Conservation (phyloP, 1,284 basidiomycete species). For the Apiotrichum veenhuisii region DNA sequence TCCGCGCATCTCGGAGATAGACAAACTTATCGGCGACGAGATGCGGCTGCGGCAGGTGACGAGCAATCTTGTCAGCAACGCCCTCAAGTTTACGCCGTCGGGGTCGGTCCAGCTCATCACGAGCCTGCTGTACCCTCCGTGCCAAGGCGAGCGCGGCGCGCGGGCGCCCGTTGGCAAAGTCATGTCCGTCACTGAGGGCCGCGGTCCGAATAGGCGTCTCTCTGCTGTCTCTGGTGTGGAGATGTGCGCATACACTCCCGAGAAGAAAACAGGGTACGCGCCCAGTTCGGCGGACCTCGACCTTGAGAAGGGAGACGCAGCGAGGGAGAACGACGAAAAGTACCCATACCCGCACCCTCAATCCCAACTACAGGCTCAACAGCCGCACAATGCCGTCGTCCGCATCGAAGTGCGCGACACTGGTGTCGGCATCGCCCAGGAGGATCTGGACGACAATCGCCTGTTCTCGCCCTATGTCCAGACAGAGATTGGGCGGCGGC, state of each 20-base stretch:
- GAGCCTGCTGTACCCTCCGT: constrained; percentile 34
- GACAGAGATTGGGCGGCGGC: constrained; percentile 62
- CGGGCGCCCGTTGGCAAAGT: neutral
- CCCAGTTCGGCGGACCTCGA: neutral
- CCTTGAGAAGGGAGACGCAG: neutral
- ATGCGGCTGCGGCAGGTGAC: constrained; percentile 74
- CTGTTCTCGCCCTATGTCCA: constrained; percentile 49
- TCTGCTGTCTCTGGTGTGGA: neutral
- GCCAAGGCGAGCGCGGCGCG: neutral
- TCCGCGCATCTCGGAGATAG: constrained; percentile 64
- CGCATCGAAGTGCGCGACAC: constrained; percentile 77
- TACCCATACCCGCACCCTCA: neutral
- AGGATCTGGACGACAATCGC: constrained; percentile 62
- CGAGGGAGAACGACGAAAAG: neutral
- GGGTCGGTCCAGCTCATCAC: constrained; percentile 53
- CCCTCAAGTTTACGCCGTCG: constrained; percentile 64
- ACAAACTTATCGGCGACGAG: constrained; percentile 53
- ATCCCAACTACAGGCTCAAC: neutral
- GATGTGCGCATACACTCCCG: neutral
- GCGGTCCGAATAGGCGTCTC: neutral
- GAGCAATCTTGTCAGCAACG: constrained; percentile 50
- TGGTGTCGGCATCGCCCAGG: constrained; percentile 65
- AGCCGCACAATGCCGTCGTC: constrained; percentile 52
- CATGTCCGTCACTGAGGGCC: neutral
- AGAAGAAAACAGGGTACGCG: neutral